Conservation (phyloP, 2,329 filamentous ascomycete species). For the Colletotrichum echinochloae region DNA sequence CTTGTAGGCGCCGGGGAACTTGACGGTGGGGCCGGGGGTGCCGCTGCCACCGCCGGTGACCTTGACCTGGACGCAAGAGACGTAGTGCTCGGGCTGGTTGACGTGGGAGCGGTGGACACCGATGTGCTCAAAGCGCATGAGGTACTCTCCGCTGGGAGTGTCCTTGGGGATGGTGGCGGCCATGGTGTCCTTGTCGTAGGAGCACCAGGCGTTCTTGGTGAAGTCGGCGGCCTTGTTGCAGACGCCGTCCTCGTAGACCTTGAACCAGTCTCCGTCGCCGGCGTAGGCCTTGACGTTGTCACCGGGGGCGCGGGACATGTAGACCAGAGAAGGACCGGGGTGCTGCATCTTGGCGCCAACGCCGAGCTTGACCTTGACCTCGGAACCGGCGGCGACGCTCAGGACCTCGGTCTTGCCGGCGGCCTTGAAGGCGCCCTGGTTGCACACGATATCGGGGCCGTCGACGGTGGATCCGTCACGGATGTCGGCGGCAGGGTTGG, state of each 20-base stretch:
- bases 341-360: constrained; percentile 43
- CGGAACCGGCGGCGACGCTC: constrained; percentile 44
- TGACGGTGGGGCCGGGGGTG: constrained; percentile 43
- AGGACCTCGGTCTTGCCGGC: constrained; percentile 43
- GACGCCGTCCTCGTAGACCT: constrained; percentile 44
- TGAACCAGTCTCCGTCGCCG: constrained; percentile 45
- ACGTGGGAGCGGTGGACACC: constrained; percentile 45
- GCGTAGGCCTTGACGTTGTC: constrained; percentile 46
- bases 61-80: constrained; percentile 43
- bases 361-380: constrained; percentile 43
- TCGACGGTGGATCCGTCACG: constrained; percentile 43
- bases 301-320: constrained; percentile 46
- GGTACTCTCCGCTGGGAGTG: constrained; percentile 53
- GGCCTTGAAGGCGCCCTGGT: constrained; percentile 46
- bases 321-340: constrained; percentile 44
- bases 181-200: constrained; percentile 43
- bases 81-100: constrained; percentile 43
- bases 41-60: constrained; percentile 42
- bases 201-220: constrained; percentile 44
- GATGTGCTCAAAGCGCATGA: constrained; percentile 52
- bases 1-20: constrained; percentile 49
- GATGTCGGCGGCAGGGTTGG: constrained; percentile 44
- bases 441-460: constrained; percentile 46
- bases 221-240: constrained; percentile 43
- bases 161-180: constrained; percentile 50